Evolutionary conservation across 139 green algal genomes (phyloP).

Genomic region (Tetraselmis chui): DNA sequence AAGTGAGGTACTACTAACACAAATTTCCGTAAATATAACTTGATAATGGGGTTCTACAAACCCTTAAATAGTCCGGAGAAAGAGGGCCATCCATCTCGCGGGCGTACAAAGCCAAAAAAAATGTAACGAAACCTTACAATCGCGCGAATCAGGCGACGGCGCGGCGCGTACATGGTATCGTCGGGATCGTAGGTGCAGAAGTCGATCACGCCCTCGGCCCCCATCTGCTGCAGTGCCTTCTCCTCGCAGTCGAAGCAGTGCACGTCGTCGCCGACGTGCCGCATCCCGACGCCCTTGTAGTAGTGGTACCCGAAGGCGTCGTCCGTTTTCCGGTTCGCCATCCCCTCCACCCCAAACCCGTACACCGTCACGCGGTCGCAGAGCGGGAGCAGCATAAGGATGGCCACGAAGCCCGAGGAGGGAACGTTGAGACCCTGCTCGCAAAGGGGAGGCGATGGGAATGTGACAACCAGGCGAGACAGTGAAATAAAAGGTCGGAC

Average conservation of each 20-base stretch:
- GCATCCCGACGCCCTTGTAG: conserved; percentile 13
- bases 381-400: conserved; percentile 17
- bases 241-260: conserved; percentile 17
- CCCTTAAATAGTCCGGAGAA: too few species aligned
- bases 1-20: too few species aligned
- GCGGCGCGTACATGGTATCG: neutral
- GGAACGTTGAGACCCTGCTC: conserved; percentile 20
- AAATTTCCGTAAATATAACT: too few species aligned
- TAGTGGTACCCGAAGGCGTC: conserved; percentile 23
- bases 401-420: conserved; percentile 16
- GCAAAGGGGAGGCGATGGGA: neutral
- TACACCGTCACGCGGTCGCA: conserved; percentile 27
- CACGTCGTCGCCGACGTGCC: conserved; percentile 19
- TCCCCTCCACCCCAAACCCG: conserved; percentile 21
- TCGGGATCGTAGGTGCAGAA: neutral
- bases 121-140: too few species aligned
- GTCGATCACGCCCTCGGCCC: neutral
- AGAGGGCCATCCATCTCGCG: too few species aligned
- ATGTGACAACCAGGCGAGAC: neutral
- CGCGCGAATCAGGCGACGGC: too few species aligned
- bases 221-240: neutral
- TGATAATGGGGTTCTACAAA: too few species aligned
- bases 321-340: neutral
- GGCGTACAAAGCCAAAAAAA: too few species aligned
- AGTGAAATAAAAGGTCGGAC: neutral